Evolutionary conservation across 2,329 filamentous ascomycete species (phyloP).

Genomic region (Arthrobotrys megalospora): DNA sequence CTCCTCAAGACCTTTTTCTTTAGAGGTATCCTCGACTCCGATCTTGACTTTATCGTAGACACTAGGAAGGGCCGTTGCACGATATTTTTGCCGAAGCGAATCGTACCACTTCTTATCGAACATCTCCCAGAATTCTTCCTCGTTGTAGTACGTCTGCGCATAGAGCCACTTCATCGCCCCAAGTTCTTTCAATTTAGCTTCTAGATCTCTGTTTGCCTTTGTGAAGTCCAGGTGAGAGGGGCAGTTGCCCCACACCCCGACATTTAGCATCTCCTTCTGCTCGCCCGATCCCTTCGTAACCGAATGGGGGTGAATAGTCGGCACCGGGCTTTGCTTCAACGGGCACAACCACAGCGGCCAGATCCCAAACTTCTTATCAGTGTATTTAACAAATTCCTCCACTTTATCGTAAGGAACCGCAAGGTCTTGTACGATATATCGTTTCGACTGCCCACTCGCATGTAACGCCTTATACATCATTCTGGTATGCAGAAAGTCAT

Average conservation of each 20-base stretch:
- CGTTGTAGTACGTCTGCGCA: conserved; percentile 78
- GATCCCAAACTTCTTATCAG: conserved; percentile 69
- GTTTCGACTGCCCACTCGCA: conserved; percentile 72
- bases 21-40: conserved; percentile 58
- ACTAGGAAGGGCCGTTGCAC: conserved; percentile 74
- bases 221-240: conserved; percentile 70
- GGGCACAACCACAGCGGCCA: conserved; percentile 76
- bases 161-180: conserved; percentile 80
- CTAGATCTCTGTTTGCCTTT: conserved; percentile 74
- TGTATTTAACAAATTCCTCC: conserved; percentile 66
- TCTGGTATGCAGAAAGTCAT: conserved; percentile 76
- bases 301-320: conserved; percentile 64
- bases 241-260: conserved; percentile 75
- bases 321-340: conserved; percentile 68
- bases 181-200: conserved; percentile 74
- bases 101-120: conserved; percentile 77
- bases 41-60: conserved; percentile 77
- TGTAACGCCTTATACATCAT: conserved; percentile 78
- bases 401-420: conserved; percentile 58
- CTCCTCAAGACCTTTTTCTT: conserved; percentile 34
- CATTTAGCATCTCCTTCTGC: conserved; percentile 72
- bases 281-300: conserved; percentile 19
- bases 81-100: conserved; percentile 73
- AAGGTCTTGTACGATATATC: conserved; percentile 66
- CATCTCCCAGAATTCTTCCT: conserved; percentile 78